A percentile compares a stretch with the other conserved stretches of the same genome.
phyloP scores from a whole-genome alignment of 345 rosid species.

The Euphorbia pulcherrima region DNA sequence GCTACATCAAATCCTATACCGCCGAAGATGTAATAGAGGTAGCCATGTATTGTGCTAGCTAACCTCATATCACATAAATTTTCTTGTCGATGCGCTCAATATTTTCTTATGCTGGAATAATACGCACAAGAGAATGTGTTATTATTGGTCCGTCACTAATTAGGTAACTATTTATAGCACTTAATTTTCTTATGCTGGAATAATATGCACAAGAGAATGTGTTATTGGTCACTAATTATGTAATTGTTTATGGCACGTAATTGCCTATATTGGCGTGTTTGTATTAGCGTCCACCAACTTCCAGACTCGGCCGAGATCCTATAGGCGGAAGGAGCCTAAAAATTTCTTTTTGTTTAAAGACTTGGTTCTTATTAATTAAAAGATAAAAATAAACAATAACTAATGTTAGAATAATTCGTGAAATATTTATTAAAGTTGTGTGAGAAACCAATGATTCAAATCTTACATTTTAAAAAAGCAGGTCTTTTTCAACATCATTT shows the following conservation, averaged over 20 bases:
- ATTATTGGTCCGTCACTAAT: background rate
- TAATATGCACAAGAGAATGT: background rate
- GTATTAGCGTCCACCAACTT: no score
- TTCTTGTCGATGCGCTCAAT: background rate
- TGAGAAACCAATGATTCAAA: no score
- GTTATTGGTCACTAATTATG: background rate
- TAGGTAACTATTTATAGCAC: background rate
- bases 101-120: background rate
- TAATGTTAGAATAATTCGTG: no score
- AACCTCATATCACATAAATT: background rate
- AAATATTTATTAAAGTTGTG: no score
- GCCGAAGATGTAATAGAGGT: background rate
- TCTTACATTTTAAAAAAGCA: no score
- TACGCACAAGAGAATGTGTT: background rate
- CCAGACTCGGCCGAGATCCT: no score
- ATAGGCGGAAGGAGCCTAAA: no score
- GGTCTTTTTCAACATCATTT: no score
- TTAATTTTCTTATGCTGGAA: background rate
- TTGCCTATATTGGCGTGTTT: background rate
- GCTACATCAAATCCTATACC: slow-evolving; percentile 28
- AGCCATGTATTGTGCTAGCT: background rate
- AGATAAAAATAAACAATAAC: no score
- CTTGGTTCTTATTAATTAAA: no score
- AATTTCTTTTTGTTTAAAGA: no score
- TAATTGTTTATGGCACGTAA: background rate